Conservation (phyloP, 192 early-diverging fungal species). For the Gaertneriomyces semiglobifer region DNA sequence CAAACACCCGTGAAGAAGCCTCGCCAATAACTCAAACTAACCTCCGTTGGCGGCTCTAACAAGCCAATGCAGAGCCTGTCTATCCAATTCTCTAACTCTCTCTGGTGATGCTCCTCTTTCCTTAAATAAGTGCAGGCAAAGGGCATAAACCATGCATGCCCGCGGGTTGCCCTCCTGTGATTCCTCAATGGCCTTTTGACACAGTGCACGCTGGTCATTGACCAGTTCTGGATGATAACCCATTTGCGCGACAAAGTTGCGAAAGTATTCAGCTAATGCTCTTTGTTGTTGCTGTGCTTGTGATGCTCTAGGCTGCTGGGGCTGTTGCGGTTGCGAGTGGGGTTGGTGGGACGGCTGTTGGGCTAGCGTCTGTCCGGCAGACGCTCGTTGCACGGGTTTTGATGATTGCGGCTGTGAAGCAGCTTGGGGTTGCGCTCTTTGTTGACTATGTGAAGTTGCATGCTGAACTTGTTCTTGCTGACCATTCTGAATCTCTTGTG, state of each 20-base stretch:
- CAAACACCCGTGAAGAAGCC: background rate
- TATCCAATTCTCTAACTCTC: background rate
- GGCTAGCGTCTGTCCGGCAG: no score
- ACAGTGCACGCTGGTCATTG: background rate
- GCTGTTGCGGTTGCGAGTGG: no score
- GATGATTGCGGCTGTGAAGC: no score
- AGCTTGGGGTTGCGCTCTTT: no score
- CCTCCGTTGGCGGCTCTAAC: background rate
- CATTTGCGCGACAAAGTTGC: background rate
- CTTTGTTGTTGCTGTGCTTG: no score
- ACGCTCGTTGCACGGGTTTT: no score
- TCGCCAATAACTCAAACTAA: background rate
- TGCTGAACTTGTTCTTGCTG: no score
- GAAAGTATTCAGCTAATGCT: background rate
- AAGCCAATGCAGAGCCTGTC: background rate
- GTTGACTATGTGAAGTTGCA: no score
- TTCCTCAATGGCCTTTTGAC: background rate
- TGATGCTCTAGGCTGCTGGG: no score
- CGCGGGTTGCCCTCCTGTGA: slow-evolving; percentile 2
- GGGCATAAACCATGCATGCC: slow-evolving; percentile 13
- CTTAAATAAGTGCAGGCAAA: slow-evolving; percentile 7
- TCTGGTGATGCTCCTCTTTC: background rate
- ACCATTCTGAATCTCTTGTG: no score
- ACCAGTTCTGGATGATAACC: slow-evolving; percentile 9
- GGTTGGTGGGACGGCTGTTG: no score